phyloP scores from a whole-genome alignment of 106 monocot genomes.

The Dendrobium nobile region DNA sequence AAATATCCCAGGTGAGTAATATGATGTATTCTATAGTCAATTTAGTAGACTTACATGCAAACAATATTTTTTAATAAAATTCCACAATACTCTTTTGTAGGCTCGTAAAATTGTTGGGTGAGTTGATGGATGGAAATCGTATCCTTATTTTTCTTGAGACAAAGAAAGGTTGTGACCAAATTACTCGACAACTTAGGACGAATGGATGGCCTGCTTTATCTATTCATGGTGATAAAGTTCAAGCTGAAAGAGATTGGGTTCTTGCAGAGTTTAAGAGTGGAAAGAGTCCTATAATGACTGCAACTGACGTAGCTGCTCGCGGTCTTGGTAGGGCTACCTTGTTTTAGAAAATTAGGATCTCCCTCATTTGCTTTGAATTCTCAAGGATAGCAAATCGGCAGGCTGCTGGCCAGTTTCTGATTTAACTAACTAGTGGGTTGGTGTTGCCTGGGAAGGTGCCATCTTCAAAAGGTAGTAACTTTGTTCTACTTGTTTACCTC shows the following conservation, averaged over 20 bases:
- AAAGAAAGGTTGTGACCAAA: slow-evolving; percentile 91
- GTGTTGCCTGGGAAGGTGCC: slow-evolving; percentile 47
- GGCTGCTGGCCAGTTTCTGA: slow-evolving; percentile 80
- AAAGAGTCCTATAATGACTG: slow-evolving; percentile 92
- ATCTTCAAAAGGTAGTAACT: slow-evolving; percentile 59
- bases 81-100: slow-evolving; percentile 24
- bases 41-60: background rate
- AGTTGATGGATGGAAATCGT: slow-evolving; percentile 88
- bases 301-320: slow-evolving; percentile 98
- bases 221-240: slow-evolving; percentile 95
- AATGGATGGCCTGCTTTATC: slow-evolving; percentile 97
- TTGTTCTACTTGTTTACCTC: slow-evolving; percentile 47
- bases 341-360: slow-evolving; percentile 45
- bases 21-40: background rate
- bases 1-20: slow-evolving; percentile 74
- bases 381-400: slow-evolving; percentile 54
- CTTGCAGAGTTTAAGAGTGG: slow-evolving; percentile 88
- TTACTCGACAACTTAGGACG: slow-evolving; percentile 88
- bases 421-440: slow-evolving; percentile 55
- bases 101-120: slow-evolving; percentile 62
- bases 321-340: slow-evolving; percentile 93
- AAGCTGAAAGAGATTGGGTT: slow-evolving; percentile 97
- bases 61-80: background rate
- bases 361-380: slow-evolving; percentile 20
- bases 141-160: slow-evolving; percentile 92